Conservation (phyloP, 2,329 filamentous ascomycete species). For the Aspergillus aculeatinus region DNA sequence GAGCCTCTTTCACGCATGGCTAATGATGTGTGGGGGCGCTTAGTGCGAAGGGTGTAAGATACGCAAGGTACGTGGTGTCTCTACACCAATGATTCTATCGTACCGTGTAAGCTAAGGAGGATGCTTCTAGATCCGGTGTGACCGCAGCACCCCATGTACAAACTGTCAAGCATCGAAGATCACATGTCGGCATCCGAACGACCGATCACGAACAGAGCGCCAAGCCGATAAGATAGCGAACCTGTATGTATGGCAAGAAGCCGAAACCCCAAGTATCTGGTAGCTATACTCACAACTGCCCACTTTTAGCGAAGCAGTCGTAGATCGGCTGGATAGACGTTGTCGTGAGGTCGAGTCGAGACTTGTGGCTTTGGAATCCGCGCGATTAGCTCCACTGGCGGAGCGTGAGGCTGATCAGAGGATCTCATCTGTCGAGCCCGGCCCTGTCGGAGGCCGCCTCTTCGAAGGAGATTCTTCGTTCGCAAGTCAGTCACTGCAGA, state of each 20-base stretch:
- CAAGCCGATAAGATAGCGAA: slow-evolving; percentile 3
- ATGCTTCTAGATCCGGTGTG: neutral
- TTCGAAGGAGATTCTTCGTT: slow-evolving; percentile 5
- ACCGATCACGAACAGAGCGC: neutral
- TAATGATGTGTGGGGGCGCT: neutral
- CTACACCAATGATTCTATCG: neutral
- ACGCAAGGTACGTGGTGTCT: slow-evolving; percentile 2
- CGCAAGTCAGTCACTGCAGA: slow-evolving; percentile 3
- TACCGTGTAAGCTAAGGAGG: neutral
- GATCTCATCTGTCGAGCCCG: neutral
- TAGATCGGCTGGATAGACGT: slow-evolving; percentile 2
- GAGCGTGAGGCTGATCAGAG: neutral
- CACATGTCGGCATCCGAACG: slow-evolving; percentile 4
- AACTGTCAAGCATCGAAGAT: slow-evolving; percentile 5
- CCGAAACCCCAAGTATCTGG: neutral
- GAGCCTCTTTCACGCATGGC: neutral
- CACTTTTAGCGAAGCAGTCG: neutral
- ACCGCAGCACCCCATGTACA: slow-evolving; percentile 5
- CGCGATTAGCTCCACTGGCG: neutral
- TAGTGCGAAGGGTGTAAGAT: slow-evolving; percentile 9
- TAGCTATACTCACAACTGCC: neutral
- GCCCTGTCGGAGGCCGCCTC: neutral
- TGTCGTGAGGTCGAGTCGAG: neutral
- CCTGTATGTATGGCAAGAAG: neutral
- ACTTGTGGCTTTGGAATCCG: neutral